Base-by-base conservation (phyloP, 2,329 filamentous ascomycete genomes). In the Botrytis galanthina region DNA sequence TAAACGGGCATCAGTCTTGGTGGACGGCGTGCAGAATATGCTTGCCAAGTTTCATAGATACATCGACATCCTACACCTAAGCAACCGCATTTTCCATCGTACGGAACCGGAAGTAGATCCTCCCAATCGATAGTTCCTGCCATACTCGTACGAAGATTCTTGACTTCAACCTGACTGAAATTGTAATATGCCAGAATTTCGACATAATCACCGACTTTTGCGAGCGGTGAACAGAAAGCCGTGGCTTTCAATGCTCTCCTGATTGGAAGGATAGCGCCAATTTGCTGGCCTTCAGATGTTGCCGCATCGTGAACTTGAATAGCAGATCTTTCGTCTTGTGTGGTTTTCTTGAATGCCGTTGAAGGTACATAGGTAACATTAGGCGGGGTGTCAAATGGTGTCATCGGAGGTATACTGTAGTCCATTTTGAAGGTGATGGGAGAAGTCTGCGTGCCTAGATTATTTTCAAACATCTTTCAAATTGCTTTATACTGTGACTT, bases 141-240 rank as follows among this genome's bases (percentile, higher is more conserved):
- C 3, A 70, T n/a, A 20, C 66, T n/a, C n/a, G 71, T 73, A 18
- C 71, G 54, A 62, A 73, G 14, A 62, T 35, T 70, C n/a, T 70
- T 63, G 6, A 63, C 64, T 37, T 51, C 54, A 7, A 63, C 64
- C 16, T 54, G 32, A 10, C 26, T 35, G 35, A n/a, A 18, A 22
- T 44, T 42, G 0, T 61, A 22, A 46, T 73, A 14, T 29, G 20
- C 57, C 32, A 51, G 3, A 35, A 73, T 37, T 10, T 39, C 29
- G 44, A 73, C 71, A 70, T 29, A 62, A 32, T 73, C 71, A 29
- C 71, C 71, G 14, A 70, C 64, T 35, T 29, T 42, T 14, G 54
- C 54, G 9, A 70, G n/a, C 8, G 26, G 26, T n/a, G 42, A 20
- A 29, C 12, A 32, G 37, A n/a, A 29, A 26, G 10, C 39, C 16